These are phyloP conservation scores for Pythium aristosporum DNA, from an alignment of 352 stramenopile genomes.

Conservation along the genomic window DNA sequence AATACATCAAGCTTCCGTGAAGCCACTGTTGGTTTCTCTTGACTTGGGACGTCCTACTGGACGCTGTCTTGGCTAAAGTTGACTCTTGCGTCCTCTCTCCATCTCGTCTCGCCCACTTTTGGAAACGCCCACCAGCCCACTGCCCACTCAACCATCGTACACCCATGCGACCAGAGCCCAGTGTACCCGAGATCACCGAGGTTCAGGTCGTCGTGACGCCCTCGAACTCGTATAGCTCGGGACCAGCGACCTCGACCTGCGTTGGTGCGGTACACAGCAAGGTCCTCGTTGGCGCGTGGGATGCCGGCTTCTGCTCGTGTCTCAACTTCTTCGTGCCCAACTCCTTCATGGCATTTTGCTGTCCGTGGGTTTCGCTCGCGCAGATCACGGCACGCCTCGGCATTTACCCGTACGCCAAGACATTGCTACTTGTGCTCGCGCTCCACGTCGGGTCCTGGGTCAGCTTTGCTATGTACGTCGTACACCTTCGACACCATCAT, in stretches of 20 bases:
- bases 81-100: neutral
- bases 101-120: neutral
- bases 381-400: conserved; percentile 53
- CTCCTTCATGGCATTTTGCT: conserved; percentile 44
- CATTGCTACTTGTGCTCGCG: conserved; percentile 38
- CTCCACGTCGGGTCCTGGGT: conserved; percentile 14
- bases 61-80: neutral
- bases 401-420: conserved; percentile 38
- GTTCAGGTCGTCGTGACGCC: conserved; percentile 6
- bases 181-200: conserved; percentile 16
- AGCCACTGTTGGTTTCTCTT: neutral
- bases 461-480: conserved; percentile 13
- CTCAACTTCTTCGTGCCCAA: conserved; percentile 50
- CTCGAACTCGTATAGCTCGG: conserved; percentile 4
- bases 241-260: neutral
- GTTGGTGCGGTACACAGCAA: neutral
- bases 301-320: conserved; percentile 42
- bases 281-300: conserved; percentile 28
- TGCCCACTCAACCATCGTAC: neutral
- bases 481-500: conserved; percentile 9
- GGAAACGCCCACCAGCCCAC: neutral
- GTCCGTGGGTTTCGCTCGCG: conserved; percentile 54
- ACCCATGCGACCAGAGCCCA: conserved; percentile 6
- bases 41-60: neutral
- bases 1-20: neutral